Conservation (phyloP, 2,329 filamentous ascomycete genomes). For the Achaetomium macrosporum region DNA sequence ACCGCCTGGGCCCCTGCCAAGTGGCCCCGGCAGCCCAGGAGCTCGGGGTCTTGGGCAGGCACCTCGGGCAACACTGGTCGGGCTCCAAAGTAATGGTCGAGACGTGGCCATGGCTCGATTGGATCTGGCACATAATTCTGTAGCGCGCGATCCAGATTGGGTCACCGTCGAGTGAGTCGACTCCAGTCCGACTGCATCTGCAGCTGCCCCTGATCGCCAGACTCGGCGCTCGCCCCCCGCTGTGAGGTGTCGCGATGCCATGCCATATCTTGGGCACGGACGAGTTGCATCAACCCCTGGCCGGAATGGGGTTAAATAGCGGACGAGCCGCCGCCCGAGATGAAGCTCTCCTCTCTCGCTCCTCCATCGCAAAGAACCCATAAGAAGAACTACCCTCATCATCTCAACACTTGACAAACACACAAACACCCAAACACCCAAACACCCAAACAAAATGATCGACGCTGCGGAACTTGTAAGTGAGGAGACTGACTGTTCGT, state of each 20-base stretch:
- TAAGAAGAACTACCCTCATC: neutral
- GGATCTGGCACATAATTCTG: slow-evolving; percentile 5
- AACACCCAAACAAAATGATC: slow-evolving; percentile 4
- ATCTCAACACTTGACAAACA: neutral
- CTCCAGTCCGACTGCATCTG: neutral
- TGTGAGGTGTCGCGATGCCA: neutral
- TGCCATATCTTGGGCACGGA: neutral
- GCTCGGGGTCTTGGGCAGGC: neutral
- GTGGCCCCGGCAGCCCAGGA: neutral
- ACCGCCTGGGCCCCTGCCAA: slow-evolving; percentile 9
- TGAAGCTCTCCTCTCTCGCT: neutral
- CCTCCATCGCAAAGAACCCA: neutral
- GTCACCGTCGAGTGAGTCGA: neutral
- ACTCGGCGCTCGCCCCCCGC: neutral
- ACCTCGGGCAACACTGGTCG: slow-evolving; percentile 5
- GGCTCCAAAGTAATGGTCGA: slow-evolving; percentile 11
- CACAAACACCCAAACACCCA: neutral
- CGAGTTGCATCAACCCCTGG: neutral
- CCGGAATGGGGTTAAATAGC: neutral
- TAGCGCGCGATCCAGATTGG: slow-evolving; percentile 13
- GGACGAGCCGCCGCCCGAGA: neutral
- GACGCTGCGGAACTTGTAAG: slow-evolving; percentile 18
- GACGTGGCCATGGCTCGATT: slow-evolving; percentile 10
- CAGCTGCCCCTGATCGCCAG: neutral
- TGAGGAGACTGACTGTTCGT: too few relatives aligned